A percentile compares a stretch with the other conserved stretches of the same genome.
Evolutionary conservation across 176 grass and related monocot species (phyloP).

Genomic region (Alloteropsis semialata): DNA sequence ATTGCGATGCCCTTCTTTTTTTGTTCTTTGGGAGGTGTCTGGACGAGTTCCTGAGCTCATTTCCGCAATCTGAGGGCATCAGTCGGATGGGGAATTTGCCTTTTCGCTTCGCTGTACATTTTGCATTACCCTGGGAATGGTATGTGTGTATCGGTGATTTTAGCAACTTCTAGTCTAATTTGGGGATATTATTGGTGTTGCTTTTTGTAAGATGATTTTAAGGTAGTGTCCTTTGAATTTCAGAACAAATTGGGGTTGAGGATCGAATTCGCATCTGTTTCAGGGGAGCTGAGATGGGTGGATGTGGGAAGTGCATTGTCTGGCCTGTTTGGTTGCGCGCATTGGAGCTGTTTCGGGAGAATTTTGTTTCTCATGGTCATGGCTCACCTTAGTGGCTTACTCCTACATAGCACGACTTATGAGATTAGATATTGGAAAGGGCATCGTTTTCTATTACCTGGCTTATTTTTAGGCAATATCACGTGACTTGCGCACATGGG

Average conservation of each 20-base stretch:
- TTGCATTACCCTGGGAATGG: background rate
- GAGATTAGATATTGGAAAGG: background rate
- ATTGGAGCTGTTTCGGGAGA: background rate
- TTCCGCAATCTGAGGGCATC: background rate
- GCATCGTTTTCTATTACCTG: background rate
- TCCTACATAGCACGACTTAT: background rate
- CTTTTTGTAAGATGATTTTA: background rate
- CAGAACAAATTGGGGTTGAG: background rate
- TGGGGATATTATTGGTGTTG: background rate
- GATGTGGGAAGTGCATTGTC: background rate
- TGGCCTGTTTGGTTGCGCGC: background rate
- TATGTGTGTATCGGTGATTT: background rate
- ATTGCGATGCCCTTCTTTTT: background rate
- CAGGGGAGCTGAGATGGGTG: background rate
- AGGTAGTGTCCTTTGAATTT: background rate
- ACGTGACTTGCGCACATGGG: background rate
- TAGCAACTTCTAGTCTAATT: background rate
- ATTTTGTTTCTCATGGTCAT: background rate
- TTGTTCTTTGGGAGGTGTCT: background rate
- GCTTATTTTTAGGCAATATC: background rate
- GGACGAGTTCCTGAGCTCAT: background rate
- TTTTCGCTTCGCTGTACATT: background rate
- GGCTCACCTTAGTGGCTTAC: background rate
- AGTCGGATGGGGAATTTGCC: background rate
- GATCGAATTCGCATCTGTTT: background rate